Percentiles rank a stretch among this genome's conserved stretches.
Conservation (phyloP, 257 asterid genomes). For the Leptodermis oblonga region DNA sequence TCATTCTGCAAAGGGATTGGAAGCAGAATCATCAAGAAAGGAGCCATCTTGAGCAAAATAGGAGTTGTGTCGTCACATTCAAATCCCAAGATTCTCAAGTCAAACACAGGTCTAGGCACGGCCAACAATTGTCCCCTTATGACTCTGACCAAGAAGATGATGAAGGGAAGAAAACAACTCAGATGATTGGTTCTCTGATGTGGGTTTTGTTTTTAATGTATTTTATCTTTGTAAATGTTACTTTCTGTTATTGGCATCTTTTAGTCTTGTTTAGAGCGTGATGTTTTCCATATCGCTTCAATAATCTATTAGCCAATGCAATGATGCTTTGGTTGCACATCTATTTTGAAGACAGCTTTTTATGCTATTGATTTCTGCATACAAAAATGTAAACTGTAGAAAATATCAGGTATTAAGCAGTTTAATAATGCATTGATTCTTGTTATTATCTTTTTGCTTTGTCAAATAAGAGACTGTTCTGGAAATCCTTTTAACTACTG, state of each 20-base stretch:
- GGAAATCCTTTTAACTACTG: neutral
- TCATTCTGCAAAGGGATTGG: conserved; percentile 1
- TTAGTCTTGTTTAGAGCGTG: neutral
- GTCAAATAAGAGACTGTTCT: neutral
- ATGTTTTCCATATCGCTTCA: neutral
- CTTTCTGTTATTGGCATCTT: neutral
- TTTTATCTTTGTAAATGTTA: neutral
- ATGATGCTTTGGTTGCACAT: neutral
- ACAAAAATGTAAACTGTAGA: neutral
- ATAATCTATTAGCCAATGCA: neutral
- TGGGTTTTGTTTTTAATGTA: conserved; percentile 24
- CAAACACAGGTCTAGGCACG: conserved; percentile 72
- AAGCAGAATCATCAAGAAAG: neutral
- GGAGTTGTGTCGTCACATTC: conserved; percentile 68
- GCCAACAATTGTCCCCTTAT: conserved; percentile 57
- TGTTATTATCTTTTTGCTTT: neutral
- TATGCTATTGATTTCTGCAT: neutral
- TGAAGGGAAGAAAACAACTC: conserved; percentile 23
- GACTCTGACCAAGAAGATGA: conserved; percentile 46
- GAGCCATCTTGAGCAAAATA: conserved; percentile 8
- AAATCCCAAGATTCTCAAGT: conserved; percentile 62
- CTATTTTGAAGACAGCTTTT: too few species aligned
- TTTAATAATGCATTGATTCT: neutral
- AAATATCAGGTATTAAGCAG: neutral
- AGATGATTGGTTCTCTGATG: conserved; percentile 51